Evolutionary conservation across 2,329 filamentous ascomycete genomes (phyloP).

Genomic region (Esteya vermicola): DNA sequence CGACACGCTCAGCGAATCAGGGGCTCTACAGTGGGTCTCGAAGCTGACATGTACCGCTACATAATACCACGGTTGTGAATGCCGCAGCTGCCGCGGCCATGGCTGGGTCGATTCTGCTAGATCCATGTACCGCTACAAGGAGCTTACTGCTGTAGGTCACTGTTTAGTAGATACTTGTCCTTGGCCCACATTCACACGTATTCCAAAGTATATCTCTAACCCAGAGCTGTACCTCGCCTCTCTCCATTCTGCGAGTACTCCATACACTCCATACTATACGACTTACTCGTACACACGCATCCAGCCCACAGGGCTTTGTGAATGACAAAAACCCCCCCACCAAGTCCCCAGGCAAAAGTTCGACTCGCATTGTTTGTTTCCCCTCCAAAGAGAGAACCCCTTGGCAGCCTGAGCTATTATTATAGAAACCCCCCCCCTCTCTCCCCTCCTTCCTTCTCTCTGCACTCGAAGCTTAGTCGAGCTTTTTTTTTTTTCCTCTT

Average conservation of each 20-base stretch:
- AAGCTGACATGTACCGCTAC: constrained; percentile 3
- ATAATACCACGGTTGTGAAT: background rate
- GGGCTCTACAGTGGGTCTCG: constrained; percentile 9
- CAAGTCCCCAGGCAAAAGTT: no score
- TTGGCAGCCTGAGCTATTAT: background rate
- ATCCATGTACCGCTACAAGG: background rate
- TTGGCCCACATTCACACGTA: no score
- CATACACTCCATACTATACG: no score
- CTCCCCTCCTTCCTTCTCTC: no score
- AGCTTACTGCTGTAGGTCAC: background rate
- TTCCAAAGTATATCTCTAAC: no score
- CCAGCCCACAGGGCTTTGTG: background rate
- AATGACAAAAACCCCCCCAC: background rate
- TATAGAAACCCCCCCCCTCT: background rate
- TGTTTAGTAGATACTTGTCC: no score
- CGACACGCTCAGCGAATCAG: constrained; percentile 11
- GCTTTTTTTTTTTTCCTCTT: background rate
- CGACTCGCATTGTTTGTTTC: no score
- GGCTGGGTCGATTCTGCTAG: no score
- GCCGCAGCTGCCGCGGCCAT: no score
- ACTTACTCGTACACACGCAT: background rate
- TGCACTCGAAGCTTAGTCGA: background rate
- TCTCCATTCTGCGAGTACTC: no score
- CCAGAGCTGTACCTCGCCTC: no score
- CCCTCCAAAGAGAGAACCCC: background rate